Base-by-base conservation (phyloP, 768 basidiomycete species). In the Lyophyllum shimeji region DNA sequence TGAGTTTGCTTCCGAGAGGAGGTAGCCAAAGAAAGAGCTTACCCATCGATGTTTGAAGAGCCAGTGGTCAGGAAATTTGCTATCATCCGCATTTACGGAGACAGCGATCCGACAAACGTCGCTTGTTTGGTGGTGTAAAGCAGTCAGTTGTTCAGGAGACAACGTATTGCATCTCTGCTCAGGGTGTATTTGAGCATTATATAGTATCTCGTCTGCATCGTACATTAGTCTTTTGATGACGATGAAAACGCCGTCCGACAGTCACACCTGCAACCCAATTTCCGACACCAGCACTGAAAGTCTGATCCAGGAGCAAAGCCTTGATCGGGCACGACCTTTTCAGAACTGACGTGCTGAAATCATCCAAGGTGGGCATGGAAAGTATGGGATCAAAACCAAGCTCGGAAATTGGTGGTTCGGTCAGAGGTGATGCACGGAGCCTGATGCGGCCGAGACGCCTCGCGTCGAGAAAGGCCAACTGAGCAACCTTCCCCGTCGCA, bases 381-480 rank as follows among this genome's bases (percentile, higher is more conserved):
- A 89, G 71, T 43, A 90, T 81, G 9, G 90, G 90, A 67, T 92
- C 90, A 65, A 91, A 90, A 2, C 90, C 89, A 5, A 91, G 78
- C 13, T 74, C 72, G 18, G 85, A 87, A 27, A 92, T 86, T 2
- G 90, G 89, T 1, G 85, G 82, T 60, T 90, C 88, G 1, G 67
- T 71, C 15, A 76, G 69, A 0, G 90, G 90, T 12, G 76, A 73
- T 3, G 69, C 59, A 59, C 82, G 81, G 21, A 91, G 78, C 31
- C 89, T 82, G 59, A 92, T 79, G 39, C 88, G 82, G 1, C 82
- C 89, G 1, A 90, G 78, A 27, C 90, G 77, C 20, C 90, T 81
- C 20, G 86, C 80, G 68, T 91, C 90, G 7, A 85, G 66, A 64
- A 89, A 92, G 1, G 90, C 89, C 18, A 92, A 60, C 60, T 89